Evolutionary conservation across 2,329 filamentous ascomycete genomes (phyloP).

Genomic region (Periconia sp.): DNA sequence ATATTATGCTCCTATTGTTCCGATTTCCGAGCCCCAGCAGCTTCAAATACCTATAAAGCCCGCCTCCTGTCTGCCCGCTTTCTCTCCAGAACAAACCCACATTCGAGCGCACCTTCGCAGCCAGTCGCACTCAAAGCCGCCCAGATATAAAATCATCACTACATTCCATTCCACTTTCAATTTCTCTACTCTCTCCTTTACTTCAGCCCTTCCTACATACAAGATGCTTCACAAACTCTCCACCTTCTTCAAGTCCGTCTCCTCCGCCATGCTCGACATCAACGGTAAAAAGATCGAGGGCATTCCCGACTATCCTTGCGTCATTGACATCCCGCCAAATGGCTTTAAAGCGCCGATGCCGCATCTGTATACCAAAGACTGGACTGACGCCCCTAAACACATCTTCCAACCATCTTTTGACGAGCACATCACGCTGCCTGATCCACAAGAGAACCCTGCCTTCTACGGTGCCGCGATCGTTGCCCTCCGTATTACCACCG

Average conservation of each 20-base stretch:
- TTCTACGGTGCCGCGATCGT: constrained; percentile 5
- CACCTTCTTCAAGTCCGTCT: background rate
- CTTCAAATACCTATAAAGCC: too few species aligned
- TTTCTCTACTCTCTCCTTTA: too few species aligned
- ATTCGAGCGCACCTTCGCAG: too few species aligned
- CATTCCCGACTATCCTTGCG: background rate
- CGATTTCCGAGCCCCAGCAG: too few species aligned
- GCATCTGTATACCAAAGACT: background rate
- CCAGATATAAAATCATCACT: too few species aligned
- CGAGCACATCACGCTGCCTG: background rate
- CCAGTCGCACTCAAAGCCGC: too few species aligned
- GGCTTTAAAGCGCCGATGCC: background rate
- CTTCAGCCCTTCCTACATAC: too few species aligned
- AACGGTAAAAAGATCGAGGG: background rate
- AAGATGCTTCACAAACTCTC: too few species aligned
- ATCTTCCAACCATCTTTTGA: background rate
- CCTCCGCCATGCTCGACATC: background rate
- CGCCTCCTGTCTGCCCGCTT: too few species aligned
- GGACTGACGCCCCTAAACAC: background rate
- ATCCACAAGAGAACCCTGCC: constrained; percentile 1
- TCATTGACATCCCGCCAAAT: background rate
- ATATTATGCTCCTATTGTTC: too few species aligned
- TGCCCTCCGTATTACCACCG: constrained; percentile 5
- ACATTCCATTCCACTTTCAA: too few species aligned
- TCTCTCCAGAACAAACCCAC: too few species aligned